Base-by-base conservation (phyloP, 2,329 filamentous ascomycete genomes). In the Pestalotiopsis sp. region DNA sequence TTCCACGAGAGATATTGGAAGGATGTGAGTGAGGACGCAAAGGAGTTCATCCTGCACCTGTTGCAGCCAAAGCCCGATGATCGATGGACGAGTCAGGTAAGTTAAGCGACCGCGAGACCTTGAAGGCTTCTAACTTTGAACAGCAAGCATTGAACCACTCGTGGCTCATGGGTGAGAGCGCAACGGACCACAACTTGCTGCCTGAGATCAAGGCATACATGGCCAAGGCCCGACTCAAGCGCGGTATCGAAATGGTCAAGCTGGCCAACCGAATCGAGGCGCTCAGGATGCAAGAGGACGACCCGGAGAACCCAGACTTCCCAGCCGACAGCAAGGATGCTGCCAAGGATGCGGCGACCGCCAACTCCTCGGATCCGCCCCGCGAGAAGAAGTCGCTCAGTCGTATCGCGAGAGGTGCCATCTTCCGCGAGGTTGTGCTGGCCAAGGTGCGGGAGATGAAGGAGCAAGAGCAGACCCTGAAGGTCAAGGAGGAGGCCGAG, bases 1-100 rank as follows among this genome's bases (percentile, higher is more conserved):
- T 99, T 98, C 88, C 96, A 99, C 80, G 95, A 98, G 79, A 90
- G 95, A 68, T 99, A 98, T 84, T 99, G 96, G 96, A 96, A 94
- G 80, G 96, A 98, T 75, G 96, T 99, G 76, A 98, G 95, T 79
- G 87, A 92, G 64, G 95, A 98, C 74, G 96, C 95, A 73, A 99
- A 98, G 84, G 90, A 95, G 73, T 99, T 99, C 80, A 98, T 99
- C 82, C 84, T 92, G 70, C 84, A 85, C 68, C 87, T 99, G 31
- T 87, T 99, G 69, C 91, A 95, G 74, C 90, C 94, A 3, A 88
- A 94, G 73, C 92, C 94, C 1, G 87, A 90, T 62, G 88, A 92
- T 74, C 91, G 97, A 74, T 91, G 90, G 75, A 92, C 92, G 1
- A 97, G 94, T 76, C 87, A 92, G 81, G 92, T 93, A 86, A 72